phyloP scores from a whole-genome alignment of 192 early-diverging fungal genomes.

The Rhizophagus prolifer region DNA sequence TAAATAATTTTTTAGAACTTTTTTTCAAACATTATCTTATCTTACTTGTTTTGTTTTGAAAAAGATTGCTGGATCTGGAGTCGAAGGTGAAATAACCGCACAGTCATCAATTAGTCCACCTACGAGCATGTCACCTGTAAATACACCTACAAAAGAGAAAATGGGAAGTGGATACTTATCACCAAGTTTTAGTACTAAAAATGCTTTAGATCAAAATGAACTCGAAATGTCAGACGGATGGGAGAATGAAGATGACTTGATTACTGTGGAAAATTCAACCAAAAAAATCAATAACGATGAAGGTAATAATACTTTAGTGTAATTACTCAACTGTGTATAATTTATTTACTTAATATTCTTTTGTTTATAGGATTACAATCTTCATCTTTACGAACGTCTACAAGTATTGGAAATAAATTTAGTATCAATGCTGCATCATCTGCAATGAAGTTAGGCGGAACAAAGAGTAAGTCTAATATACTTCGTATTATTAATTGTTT shows the following conservation, averaged over 20 bases:
- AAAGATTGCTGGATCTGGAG: constrained; percentile 38
- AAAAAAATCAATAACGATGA: constrained; percentile 25
- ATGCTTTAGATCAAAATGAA: not conserved
- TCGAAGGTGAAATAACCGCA: constrained; percentile 33
- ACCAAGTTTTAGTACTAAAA: not conserved
- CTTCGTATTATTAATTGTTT: not conserved
- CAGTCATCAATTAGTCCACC: constrained; percentile 31
- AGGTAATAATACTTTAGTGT: not conserved
- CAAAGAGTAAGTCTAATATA: not conserved
- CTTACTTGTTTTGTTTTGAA: constrained; percentile 26
- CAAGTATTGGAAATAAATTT: not conserved
- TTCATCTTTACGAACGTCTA: not conserved
- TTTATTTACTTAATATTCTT: constrained; percentile 19
- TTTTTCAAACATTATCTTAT: no score
- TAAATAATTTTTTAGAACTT: constrained; percentile 30
- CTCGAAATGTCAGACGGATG: constrained; percentile 33
- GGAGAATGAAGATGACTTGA: constrained; percentile 39
- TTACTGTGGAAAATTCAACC: not conserved
- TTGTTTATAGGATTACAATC: constrained; percentile 12
- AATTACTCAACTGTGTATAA: not conserved
- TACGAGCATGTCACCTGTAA: not conserved
- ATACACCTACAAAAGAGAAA: not conserved
- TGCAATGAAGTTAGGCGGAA: constrained; percentile 5
- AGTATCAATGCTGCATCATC: not conserved
- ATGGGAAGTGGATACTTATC: not conserved